Conservation (phyloP, 2,329 filamentous ascomycete genomes). For the Trichoderma cornu-damae region DNA sequence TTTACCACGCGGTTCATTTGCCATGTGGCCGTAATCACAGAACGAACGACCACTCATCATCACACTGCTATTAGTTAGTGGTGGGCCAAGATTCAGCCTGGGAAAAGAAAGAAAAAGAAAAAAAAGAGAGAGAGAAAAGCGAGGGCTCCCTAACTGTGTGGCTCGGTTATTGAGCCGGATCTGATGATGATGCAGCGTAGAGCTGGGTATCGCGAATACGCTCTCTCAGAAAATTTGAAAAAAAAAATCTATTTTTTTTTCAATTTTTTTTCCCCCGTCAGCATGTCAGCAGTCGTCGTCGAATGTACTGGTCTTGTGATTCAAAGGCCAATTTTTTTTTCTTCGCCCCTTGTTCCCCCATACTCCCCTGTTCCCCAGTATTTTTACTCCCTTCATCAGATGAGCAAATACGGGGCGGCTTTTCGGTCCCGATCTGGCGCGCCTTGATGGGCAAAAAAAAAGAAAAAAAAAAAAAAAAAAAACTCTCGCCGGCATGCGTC, state of each 20-base stretch:
- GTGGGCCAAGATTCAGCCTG: not conserved
- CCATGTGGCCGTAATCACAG: not conserved
- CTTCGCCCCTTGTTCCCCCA: conserved; percentile 3
- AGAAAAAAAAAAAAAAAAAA: too few species aligned
- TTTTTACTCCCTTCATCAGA: conserved; percentile 14
- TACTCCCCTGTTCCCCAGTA: conserved; percentile 13
- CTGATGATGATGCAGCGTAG: conserved; percentile 1
- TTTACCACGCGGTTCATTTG: conserved; percentile 10
- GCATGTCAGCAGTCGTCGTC: not conserved
- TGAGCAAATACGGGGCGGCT: conserved; percentile 15
- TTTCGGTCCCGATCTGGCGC: conserved; percentile 11
- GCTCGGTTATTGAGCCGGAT: conserved; percentile 13
- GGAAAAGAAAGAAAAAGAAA: too few species aligned
- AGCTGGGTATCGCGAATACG: not conserved
- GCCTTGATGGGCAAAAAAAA: not conserved
- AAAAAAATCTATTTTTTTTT: too few species aligned
- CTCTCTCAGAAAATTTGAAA: too few species aligned
- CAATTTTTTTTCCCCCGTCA: not conserved
- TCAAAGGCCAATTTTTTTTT: not conserved
- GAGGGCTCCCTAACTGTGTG: not conserved
- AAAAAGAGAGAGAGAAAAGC: too few species aligned
- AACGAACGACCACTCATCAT: not conserved
- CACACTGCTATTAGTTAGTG: not conserved
- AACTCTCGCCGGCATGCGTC: conserved; percentile 4
- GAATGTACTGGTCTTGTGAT: conserved; percentile 16